Evolutionary conservation across 805 yeast genomes (phyloP).

Genomic region (Suhomyces pyralidae): DNA sequence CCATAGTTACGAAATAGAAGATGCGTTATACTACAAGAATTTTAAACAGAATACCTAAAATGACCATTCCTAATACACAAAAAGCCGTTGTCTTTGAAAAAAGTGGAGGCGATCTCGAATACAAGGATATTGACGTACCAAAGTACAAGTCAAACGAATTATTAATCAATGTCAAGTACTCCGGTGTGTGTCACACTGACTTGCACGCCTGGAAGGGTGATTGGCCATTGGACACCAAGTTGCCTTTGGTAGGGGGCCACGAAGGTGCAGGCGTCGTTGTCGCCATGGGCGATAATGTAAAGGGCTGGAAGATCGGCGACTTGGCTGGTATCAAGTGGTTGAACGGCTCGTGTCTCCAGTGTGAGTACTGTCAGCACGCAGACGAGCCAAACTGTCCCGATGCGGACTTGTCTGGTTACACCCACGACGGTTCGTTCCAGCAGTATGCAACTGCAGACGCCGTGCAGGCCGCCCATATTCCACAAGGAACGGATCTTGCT

Average conservation of each 20-base stretch:
- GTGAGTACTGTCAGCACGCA: constrained; percentile 41
- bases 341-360: constrained; percentile 42
- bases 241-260: constrained; percentile 48
- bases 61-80: constrained; percentile 37
- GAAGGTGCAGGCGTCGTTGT: constrained; percentile 50
- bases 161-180: constrained; percentile 43
- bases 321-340: constrained; percentile 46
- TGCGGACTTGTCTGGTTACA: constrained; percentile 71
- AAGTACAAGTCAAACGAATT: constrained; percentile 39
- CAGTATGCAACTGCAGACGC: constrained; percentile 66
- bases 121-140: constrained; percentile 31
- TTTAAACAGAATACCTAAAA: neutral
- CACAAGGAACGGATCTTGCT: constrained; percentile 53
- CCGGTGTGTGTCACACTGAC: constrained; percentile 48
- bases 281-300: constrained; percentile 39
- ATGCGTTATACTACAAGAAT: neutral
- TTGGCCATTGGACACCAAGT: constrained; percentile 44
- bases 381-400: constrained; percentile 56
- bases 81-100: constrained; percentile 43
- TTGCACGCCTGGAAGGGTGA: constrained; percentile 49
- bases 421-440: constrained; percentile 70
- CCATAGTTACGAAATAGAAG: neutral
- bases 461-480: constrained; percentile 59
- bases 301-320: constrained; percentile 44
- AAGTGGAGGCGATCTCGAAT: constrained; percentile 40